A percentile compares a stretch with the other conserved stretches of the same genome.
These are phyloP conservation scores for Hebeloma cylindrosporum DNA, from an alignment of 768 basidiomycete genomes.

Conservation along the genomic window DNA sequence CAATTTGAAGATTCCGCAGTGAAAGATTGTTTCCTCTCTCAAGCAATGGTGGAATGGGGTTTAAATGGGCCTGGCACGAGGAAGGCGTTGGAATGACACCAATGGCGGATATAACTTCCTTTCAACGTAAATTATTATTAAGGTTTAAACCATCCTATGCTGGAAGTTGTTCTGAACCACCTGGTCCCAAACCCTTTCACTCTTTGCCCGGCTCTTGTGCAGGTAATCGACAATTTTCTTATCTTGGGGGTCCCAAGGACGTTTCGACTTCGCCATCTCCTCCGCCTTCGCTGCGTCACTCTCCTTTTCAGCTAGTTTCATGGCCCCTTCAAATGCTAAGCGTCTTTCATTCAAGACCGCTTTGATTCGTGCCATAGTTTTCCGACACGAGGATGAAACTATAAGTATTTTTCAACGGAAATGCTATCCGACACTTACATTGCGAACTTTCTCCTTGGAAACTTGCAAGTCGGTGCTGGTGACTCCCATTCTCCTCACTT, in stretches of 20 bases:
- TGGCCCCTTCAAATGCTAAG: constrained; percentile 75
- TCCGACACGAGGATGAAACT: constrained; percentile 86
- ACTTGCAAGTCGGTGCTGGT: constrained; percentile 29
- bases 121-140: too few relatives aligned
- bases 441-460: constrained; percentile 38
- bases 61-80: too few relatives aligned
- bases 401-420: neutral
- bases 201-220: too few relatives aligned
- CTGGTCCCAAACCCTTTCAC: too few relatives aligned
- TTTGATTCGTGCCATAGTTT: constrained; percentile 97
- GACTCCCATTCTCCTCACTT: constrained; percentile 63
- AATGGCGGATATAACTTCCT: too few relatives aligned
- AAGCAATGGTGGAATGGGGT: constrained; percentile 70
- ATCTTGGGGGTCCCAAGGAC: too few relatives aligned
- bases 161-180: too few relatives aligned
- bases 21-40: constrained; percentile 73
- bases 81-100: too few relatives aligned
- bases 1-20: constrained; percentile 66
- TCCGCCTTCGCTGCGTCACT: constrained; percentile 3
- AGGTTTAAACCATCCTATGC: too few relatives aligned
- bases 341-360: constrained; percentile 88
- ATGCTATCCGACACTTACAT: constrained; percentile 35
- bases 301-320: constrained; percentile 40
- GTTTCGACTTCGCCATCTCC: constrained; percentile 2
- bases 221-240: too few relatives aligned